Evolutionary conservation across 805 yeast species (phyloP), one percentile per base, ranked within the genome.

Genomic region (Kodamaea hsintzibuensis): DNA sequence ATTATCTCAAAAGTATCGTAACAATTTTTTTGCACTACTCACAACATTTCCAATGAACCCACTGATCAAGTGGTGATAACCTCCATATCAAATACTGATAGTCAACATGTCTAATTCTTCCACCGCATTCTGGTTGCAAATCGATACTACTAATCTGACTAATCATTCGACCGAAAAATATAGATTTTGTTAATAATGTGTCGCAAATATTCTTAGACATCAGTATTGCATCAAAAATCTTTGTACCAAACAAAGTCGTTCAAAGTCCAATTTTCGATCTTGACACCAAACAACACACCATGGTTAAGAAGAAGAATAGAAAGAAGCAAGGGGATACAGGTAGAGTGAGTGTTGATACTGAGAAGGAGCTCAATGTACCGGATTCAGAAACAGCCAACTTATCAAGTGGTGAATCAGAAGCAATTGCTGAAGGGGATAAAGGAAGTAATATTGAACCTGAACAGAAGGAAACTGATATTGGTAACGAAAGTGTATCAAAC

Each of bases 301-400:
- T 50, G 53, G 47, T 42, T 5, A 50, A 50, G 49, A 50, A 50
- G 49, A 50, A 44, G 30, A 44, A 14, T 22, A 45, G 40, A 6
- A 50, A 49, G 27, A 25, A 22, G 51, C 47, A 39, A n/a, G n/a
- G n/a, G 43, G 43, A 14, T 12, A 22, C 19, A 3, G 43, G 9
- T 39, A 22, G 2, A 6, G 33, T 27, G 33, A 27, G 33, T 13
- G 17, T 10, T n/a, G 19, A 39, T 39, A 10, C 14, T 14, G 19
- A 16, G 17, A 13, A 39, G 43, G 9, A n/a, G 14, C 10, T 7
- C 19, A n/a, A 7, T n/a, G 43, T 39, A 7, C 17, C 9, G 43
- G 19, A 9, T n/a, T 14, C 19, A 6, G 43, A 16, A 10, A 39
- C 7, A 16, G 43, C 12, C 17, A 27, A 27, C 9, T 7, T 27